Base-by-base conservation (phyloP, 148 eudicot species). In the Amaranthus palmeri region DNA sequence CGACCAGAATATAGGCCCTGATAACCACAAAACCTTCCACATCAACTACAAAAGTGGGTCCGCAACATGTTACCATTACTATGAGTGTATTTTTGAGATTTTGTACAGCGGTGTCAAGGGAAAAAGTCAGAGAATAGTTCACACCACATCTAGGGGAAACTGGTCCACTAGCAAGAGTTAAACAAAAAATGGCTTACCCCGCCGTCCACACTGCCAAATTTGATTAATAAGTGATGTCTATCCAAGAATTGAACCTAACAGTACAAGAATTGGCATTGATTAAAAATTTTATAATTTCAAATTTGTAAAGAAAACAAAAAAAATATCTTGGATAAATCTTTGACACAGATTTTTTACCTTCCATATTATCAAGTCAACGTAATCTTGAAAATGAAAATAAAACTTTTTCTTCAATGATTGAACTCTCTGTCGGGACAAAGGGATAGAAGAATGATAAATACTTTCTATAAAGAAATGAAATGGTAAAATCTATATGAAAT, bases 181-280 rank as follows among this genome's bases (percentile, higher is more conserved):
- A 71, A 68, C 43, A 65, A 72, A 18, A 1, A 44, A 69, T 64
- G 61, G 63, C 91, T 83, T 79, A 95, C 98, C 88, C 85, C 98
- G 82, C 93, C 98, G 82, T 89, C 96, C 62, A 95, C 92, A 81
- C 98, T 89, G 69, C 98, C 97, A 81, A 95, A 95, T 83, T 95
- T 95, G 81, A 95, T 88, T 78, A 95, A 76, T 71, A 95, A 82
- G 84, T 95, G 98, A 82, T 89, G 90, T 55, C 97, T 88, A 82
- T 95, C 97, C 85, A 95, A 81, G 79, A 95, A 95, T 77, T 95
- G 98, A 74, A 89, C 98, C 98, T 93, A 85, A 8, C 70, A 80
- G 71, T 60, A 54, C 13, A 52, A 71, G 68, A 42, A 54, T 15
- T 55, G 7, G 67, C 8, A 44, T 40, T 74, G 18, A 49, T 61